Conservation (phyloP, 73 alveolate genomes). For the Paramecium biaurelia region DNA sequence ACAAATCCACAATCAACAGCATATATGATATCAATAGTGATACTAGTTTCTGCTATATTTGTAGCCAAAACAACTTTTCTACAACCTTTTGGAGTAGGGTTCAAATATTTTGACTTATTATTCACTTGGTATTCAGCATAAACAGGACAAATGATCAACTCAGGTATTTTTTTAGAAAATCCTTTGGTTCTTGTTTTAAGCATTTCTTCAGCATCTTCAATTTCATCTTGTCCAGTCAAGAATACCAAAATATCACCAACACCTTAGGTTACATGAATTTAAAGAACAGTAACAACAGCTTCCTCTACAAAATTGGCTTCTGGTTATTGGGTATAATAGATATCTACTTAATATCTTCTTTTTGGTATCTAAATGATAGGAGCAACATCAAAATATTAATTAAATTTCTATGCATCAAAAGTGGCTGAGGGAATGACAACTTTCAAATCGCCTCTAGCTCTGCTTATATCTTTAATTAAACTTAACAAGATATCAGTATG, state of each 20-base stretch:
- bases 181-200: slow-evolving; percentile 92
- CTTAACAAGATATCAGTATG: slow-evolving; percentile 99
- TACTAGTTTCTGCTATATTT: slow-evolving; percentile 99
- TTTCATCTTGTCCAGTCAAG: slow-evolving; percentile 99
- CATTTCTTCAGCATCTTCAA: slow-evolving; percentile 97
- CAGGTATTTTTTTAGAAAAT: slow-evolving; percentile 94
- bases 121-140: slow-evolving; percentile 99
- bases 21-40: slow-evolving; percentile 93
- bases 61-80: slow-evolving; percentile 98
- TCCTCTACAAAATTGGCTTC: slow-evolving; percentile 99
- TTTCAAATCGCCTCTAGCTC: slow-evolving; percentile 95
- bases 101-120: slow-evolving; percentile 99
- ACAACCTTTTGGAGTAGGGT: slow-evolving; percentile 98
- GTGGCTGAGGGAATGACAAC: slow-evolving; percentile 99
- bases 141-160: slow-evolving; percentile 94
- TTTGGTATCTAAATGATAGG: slow-evolving; percentile 98
- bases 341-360: slow-evolving; percentile 97
- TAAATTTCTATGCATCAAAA: slow-evolving; percentile 96
- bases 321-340: slow-evolving; percentile 97
- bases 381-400: slow-evolving; percentile 95
- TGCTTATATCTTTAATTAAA: slow-evolving; percentile 80
- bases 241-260: slow-evolving; percentile 99
- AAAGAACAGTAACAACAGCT: slow-evolving; percentile 95
- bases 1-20: slow-evolving; percentile 99
- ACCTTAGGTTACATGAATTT: slow-evolving; percentile 98